Conservation (phyloP, 2,329 filamentous ascomycete genomes). For the Exophiala viscosa region DNA sequence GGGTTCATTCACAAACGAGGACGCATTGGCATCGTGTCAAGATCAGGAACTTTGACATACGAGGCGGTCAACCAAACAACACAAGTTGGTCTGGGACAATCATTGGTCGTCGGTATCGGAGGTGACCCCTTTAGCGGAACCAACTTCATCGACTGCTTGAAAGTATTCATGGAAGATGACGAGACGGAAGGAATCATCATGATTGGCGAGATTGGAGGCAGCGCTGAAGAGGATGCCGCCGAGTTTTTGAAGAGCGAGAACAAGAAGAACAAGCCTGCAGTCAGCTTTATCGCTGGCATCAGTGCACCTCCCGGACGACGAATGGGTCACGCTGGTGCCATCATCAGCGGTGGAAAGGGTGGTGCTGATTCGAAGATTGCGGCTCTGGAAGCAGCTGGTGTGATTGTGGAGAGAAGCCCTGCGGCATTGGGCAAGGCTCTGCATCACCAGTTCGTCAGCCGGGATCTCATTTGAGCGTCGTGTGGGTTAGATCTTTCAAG, state of each 20-base stretch:
- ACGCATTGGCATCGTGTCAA: constrained; percentile 96
- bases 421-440: constrained; percentile 89
- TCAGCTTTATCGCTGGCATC: constrained; percentile 98
- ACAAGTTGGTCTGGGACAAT: constrained; percentile 92
- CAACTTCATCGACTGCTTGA: constrained; percentile 99
- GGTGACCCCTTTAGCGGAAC: constrained; percentile 98
- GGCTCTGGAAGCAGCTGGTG: constrained; percentile 87
- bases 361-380: constrained; percentile 97
- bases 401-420: constrained; percentile 93
- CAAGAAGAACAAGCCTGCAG: constrained; percentile 89
- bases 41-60: constrained; percentile 97
- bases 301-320: constrained; percentile 91
- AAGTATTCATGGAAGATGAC: constrained; percentile 91
- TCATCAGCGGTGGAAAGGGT: constrained; percentile 95
- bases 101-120: constrained; percentile 94
- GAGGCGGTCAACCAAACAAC: constrained; percentile 99
- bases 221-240: constrained; percentile 95
- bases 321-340: constrained; percentile 98
- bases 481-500: neutral
- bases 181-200: constrained; percentile 99
- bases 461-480: constrained; percentile 73
- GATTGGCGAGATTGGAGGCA: constrained; percentile 98
- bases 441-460: constrained; percentile 91
- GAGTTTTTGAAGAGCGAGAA: constrained; percentile 94
- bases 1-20: constrained; percentile 99